phyloP scores from a whole-genome alignment of 2,329 filamentous ascomycete genomes.

The Colletotrichum scovillei region DNA sequence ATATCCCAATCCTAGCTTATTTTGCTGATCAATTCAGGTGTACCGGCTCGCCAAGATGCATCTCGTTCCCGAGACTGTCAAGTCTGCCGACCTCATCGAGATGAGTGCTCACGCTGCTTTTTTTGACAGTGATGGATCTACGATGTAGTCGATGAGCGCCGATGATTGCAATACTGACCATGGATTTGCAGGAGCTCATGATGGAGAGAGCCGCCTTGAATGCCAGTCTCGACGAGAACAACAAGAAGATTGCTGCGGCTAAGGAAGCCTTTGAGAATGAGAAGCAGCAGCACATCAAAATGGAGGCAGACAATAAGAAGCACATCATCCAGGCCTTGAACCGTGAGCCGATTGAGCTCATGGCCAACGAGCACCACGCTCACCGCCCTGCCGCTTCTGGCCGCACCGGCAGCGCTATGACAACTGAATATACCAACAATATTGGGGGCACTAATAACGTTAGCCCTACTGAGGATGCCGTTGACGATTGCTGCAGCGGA shows the following conservation, averaged over 20 bases:
- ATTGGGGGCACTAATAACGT: too few relatives aligned
- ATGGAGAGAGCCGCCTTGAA: neutral
- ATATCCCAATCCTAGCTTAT: neutral
- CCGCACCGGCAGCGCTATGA: too few relatives aligned
- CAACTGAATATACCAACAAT: too few relatives aligned
- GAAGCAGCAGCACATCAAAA: neutral
- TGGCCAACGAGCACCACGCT: neutral
- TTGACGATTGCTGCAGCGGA: too few relatives aligned
- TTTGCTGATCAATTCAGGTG: neutral
- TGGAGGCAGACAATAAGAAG: neutral
- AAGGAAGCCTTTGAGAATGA: neutral
- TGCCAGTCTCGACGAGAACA: neutral
- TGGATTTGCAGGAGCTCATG: neutral
- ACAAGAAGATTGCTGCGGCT: neutral
- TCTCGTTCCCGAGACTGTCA: neutral
- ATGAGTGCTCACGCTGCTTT: neutral
- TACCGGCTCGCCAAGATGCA: neutral
- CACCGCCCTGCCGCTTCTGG: too few relatives aligned
- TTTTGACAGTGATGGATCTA: neutral
- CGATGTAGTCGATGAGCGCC: neutral
- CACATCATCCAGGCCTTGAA: neutral
- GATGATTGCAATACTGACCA: neutral
- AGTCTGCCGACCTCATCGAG: neutral
- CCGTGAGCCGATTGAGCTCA: neutral
- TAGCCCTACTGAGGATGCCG: too few relatives aligned